Percentiles rank a stretch among this genome's conserved stretches.
These are phyloP conservation scores for Ilex aquifolium DNA, from an alignment of 257 asterid genomes.

Conservation along the genomic window DNA sequence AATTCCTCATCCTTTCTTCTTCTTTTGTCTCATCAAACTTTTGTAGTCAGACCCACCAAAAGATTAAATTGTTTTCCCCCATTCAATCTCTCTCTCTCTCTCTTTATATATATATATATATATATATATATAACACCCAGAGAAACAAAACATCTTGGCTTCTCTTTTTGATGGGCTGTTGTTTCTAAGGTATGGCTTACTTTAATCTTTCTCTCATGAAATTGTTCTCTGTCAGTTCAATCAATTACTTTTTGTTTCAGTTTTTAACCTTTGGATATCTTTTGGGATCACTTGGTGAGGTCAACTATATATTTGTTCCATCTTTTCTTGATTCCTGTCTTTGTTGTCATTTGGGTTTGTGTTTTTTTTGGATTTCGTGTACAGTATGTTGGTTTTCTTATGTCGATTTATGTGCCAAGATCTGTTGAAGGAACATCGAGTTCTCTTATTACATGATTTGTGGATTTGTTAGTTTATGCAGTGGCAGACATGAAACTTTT, in stretches of 20 bases:
- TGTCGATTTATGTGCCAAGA: constrained; percentile 22
- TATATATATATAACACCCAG: constrained; percentile 8
- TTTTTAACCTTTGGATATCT: constrained; percentile 13
- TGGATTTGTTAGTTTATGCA: not conserved
- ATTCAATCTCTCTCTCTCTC: not conserved
- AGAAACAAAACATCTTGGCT: constrained; percentile 5
- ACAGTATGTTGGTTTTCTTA: not conserved
- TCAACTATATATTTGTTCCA: not conserved
- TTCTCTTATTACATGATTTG: not conserved
- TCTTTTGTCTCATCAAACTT: constrained; percentile 17
- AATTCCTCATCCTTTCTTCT: constrained; percentile 13
- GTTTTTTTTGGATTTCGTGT: too few relatives aligned
- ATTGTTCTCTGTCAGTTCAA: constrained; percentile 2
- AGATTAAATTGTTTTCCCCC: not conserved
- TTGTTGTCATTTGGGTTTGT: not conserved
- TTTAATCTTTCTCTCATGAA: not conserved
- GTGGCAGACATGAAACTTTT: not conserved
- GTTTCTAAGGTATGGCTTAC: constrained; percentile 20
- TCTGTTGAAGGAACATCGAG: constrained; percentile 19
- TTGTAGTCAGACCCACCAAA: constrained; percentile 5
- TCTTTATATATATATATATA: not conserved
- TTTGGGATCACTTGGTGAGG: not conserved
- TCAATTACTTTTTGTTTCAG: constrained; percentile 1
- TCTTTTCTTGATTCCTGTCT: not conserved
- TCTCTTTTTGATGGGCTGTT: constrained; percentile 17